Conservation (phyloP, 805 yeast species). For the Metschnikowia kofuensis region DNA sequence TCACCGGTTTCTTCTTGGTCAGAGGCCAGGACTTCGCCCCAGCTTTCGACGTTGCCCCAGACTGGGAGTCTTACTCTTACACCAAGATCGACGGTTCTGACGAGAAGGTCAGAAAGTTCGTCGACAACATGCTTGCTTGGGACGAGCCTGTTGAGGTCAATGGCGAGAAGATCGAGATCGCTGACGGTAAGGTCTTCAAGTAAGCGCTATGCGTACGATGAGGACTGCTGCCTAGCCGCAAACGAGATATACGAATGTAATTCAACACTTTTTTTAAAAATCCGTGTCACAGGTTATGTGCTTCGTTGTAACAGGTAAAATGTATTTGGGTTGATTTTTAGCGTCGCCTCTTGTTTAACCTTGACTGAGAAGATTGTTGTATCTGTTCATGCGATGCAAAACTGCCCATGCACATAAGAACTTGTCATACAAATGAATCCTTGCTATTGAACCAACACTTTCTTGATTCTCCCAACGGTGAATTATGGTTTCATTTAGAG, state of each 20-base stretch:
- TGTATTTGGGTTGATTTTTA: no score
- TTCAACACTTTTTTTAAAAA: neutral
- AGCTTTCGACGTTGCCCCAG: conserved; percentile 98
- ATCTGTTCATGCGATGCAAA: no score
- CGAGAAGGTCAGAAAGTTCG: conserved; percentile 72
- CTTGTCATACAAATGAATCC: no score
- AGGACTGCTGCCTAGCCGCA: no score
- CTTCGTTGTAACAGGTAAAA: no score
- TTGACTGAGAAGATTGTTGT: no score
- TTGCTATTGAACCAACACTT: no score
- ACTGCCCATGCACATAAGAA: no score
- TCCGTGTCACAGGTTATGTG: no score
- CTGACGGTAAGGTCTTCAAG: conserved; percentile 97
- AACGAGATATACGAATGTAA: neutral
- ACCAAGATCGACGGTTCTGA: conserved; percentile 77
- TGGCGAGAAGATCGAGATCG: conserved; percentile 84
- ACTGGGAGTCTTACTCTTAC: conserved; percentile 93
- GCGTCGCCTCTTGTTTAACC: no score
- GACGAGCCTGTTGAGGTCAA: conserved; percentile 83
- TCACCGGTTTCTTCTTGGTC: conserved; percentile 88
- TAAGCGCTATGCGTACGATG: conserved; percentile 31
- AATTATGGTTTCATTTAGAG: no score
- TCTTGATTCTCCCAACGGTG: no score
- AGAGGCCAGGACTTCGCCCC: conserved; percentile 91
- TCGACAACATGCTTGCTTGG: conserved; percentile 97